Conservation (phyloP, 192 early-diverging fungal genomes). For the Coemansia sp. region DNA sequence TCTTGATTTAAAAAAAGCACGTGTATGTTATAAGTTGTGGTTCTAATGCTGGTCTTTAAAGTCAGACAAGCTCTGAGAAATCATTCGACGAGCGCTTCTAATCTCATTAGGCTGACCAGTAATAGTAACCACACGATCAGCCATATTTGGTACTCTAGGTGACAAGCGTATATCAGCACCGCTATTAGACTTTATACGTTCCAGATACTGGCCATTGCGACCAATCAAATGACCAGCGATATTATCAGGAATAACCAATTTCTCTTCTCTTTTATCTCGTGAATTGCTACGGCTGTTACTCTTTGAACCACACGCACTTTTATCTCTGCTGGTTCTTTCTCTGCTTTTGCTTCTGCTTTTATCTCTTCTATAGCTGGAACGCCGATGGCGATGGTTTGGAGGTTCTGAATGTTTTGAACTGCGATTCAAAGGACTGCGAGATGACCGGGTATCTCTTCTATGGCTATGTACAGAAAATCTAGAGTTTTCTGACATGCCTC, state of each 20-base stretch:
- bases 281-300: neutral
- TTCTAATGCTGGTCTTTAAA: slow-evolving; percentile 25
- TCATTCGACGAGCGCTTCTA: slow-evolving; percentile 17
- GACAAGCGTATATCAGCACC: slow-evolving; percentile 38
- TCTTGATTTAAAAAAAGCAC: neutral
- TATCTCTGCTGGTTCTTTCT: too few relatives aligned
- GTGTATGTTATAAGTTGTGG: too few relatives aligned
- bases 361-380: neutral
- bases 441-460: too few relatives aligned
- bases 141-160: slow-evolving; percentile 21
- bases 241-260: slow-evolving; percentile 32
- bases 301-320: too few relatives aligned
- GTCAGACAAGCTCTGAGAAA: slow-evolving; percentile 18
- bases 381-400: neutral
- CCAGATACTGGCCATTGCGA: slow-evolving; percentile 31
- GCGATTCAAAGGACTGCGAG: too few relatives aligned
- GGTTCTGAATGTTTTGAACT: too few relatives aligned
- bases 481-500: slow-evolving; percentile 24
- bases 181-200: slow-evolving; percentile 14
- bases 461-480: too few relatives aligned
- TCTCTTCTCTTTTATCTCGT: slow-evolving; percentile 6
- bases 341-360: slow-evolving; percentile 2
- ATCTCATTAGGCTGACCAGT: slow-evolving; percentile 15
- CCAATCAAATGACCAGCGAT: slow-evolving; percentile 44
- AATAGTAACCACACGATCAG: slow-evolving; percentile 41